phyloP scores from a whole-genome alignment of 1,284 basidiomycete genomes.

The Pseudozyma sp. region DNA sequence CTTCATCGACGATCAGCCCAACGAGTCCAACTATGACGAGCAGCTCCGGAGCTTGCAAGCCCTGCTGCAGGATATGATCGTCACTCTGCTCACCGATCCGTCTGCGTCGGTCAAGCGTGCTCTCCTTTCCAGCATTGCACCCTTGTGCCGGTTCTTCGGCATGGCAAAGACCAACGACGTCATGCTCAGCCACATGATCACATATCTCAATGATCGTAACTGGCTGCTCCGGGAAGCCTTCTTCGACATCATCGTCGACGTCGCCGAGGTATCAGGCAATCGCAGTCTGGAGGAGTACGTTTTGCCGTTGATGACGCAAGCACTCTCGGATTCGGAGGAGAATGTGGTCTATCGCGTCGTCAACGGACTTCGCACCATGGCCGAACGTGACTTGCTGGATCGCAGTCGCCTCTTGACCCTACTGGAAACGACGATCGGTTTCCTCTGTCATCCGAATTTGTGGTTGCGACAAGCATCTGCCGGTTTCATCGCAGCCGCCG shows the following conservation, averaged over 20 bases:
- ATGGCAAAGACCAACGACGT: constrained; percentile 93
- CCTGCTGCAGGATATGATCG: constrained; percentile 87
- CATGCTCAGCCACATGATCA: constrained; percentile 95
- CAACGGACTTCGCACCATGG: constrained; percentile 83
- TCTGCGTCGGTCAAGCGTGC: constrained; percentile 73
- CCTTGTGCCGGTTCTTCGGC: constrained; percentile 91
- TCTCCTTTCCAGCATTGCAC: constrained; percentile 80
- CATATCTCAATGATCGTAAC: constrained; percentile 92
- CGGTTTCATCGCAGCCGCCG: constrained; percentile 84
- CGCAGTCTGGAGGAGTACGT: constrained; percentile 77
- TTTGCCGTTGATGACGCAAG: constrained; percentile 92
- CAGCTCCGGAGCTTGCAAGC: constrained; percentile 83
- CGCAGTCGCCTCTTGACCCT: constrained; percentile 95
- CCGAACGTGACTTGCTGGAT: constrained; percentile 85
- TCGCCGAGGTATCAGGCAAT: constrained; percentile 73
- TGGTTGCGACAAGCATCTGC: constrained; percentile 96
- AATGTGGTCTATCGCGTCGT: constrained; percentile 89
- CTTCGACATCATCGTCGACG: constrained; percentile 93
- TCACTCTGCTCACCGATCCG: constrained; percentile 75
- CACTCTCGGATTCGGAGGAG: constrained; percentile 86
- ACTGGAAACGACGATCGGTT: constrained; percentile 84
- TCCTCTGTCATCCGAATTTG: constrained; percentile 93
- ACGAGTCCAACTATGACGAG: constrained; percentile 55
- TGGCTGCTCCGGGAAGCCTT: constrained; percentile 91
- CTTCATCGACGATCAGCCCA: constrained; percentile 45